phyloP scores from a whole-genome alignment of 257 asterid species.

The Vinca minor region DNA sequence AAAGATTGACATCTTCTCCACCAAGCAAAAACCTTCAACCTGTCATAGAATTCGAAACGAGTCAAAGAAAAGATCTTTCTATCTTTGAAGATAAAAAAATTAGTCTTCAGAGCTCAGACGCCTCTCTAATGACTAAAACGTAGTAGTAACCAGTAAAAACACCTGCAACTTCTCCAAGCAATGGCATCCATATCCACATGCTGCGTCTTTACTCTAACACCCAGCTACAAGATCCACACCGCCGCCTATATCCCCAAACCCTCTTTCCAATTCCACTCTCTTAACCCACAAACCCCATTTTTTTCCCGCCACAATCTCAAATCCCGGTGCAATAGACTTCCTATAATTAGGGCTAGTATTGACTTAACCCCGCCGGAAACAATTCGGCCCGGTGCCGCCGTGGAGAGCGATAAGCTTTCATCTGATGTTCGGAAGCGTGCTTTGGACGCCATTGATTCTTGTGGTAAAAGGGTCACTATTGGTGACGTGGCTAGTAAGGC shows the following conservation, averaged over 20 bases:
- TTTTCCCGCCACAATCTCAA: constrained; percentile 15
- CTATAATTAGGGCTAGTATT: constrained; percentile 50
- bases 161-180: constrained; percentile 4
- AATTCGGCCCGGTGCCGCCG: constrained; percentile 56
- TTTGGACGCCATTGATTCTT: constrained; percentile 77
- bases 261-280: constrained; percentile 22
- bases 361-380: constrained; percentile 41
- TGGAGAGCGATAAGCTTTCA: constrained; percentile 86
- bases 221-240: constrained; percentile 28
- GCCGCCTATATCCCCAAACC: constrained; percentile 25
- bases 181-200: constrained; percentile 69
- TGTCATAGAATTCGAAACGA: background rate
- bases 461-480: constrained; percentile 76
- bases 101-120: background rate
- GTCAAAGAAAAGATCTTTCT: background rate
- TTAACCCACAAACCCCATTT: constrained; percentile 20
- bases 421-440: constrained; percentile 70
- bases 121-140: constrained; percentile 33
- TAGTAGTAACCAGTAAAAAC: constrained; percentile 4
- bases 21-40: constrained; percentile 25
- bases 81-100: background rate
- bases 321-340: constrained; percentile 17
- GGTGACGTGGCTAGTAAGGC: constrained; percentile 96
- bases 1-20: constrained; percentile 24
- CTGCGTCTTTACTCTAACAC: constrained; percentile 31